Evolutionary conservation across 495 filamentous ascomycete genomes (phyloP).

Genomic region (Geopyxis carbonaria): DNA sequence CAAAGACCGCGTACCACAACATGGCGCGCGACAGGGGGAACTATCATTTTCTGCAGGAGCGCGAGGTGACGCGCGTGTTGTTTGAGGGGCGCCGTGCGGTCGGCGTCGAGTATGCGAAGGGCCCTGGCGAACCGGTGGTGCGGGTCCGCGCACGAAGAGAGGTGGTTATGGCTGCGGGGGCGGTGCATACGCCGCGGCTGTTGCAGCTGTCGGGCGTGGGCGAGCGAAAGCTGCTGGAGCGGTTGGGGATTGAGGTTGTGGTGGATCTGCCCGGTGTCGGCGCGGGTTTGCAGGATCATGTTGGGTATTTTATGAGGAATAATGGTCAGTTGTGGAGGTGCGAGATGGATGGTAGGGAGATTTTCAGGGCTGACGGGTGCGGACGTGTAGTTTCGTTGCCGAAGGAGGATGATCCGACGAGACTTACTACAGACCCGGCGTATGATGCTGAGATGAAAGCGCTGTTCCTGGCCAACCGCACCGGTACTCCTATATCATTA

Average conservation of each 20-base stretch:
- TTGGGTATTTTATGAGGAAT: too few relatives aligned
- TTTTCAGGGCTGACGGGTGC: too few relatives aligned
- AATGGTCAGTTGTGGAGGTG: too few relatives aligned
- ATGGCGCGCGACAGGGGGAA: slow-evolving; percentile 9
- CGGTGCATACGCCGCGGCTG: slow-evolving; percentile 40
- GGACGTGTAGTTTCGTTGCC: too few relatives aligned
- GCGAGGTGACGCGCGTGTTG: slow-evolving; percentile 18
- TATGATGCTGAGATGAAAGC: slow-evolving; percentile 30
- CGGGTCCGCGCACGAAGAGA: slow-evolving; percentile 33
- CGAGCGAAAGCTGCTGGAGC: slow-evolving; percentile 28
- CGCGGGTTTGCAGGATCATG: slow-evolving; percentile 43
- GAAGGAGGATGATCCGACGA: too few relatives aligned
- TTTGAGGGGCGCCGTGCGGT: background rate
- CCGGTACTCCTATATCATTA: too few relatives aligned
- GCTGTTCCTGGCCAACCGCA: too few relatives aligned
- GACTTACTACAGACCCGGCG: too few relatives aligned
- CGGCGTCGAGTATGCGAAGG: background rate
- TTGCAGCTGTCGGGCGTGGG: slow-evolving; percentile 41
- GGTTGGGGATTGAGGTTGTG: slow-evolving; percentile 29
- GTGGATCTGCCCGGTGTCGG: slow-evolving; percentile 39
- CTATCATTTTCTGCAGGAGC: slow-evolving; percentile 15
- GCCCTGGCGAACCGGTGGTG: background rate
- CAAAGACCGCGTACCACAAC: slow-evolving; percentile 19
- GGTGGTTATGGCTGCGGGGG: slow-evolving; percentile 42
- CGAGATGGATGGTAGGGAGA: too few relatives aligned